These are phyloP conservation scores for Prunus mume DNA, from an alignment of 306 rosid genomes.

Conservation along the genomic window DNA sequence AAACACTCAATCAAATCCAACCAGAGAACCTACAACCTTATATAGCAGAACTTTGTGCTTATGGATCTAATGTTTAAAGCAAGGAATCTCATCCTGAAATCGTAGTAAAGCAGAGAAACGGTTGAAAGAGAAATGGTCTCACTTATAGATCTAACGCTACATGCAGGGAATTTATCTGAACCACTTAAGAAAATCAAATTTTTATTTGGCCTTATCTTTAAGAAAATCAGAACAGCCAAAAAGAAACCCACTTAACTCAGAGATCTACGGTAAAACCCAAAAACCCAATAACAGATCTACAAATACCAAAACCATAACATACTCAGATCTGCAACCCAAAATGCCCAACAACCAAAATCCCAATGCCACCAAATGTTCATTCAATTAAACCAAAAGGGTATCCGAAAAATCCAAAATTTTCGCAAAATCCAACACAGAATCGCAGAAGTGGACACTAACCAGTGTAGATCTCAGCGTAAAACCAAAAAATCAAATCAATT, in stretches of 20 bases:
- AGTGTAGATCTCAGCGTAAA: slow-evolving; percentile 22
- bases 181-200: neutral
- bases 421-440: neutral
- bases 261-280: slow-evolving; percentile 22
- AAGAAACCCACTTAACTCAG: neutral
- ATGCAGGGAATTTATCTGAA: neutral
- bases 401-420: neutral
- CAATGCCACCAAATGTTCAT: neutral
- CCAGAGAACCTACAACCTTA: neutral
- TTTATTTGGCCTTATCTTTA: neutral
- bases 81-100: neutral
- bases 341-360: neutral
- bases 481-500: neutral
- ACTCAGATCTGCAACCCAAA: slow-evolving; percentile 39
- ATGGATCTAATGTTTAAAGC: neutral
- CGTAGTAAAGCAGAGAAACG: neutral
- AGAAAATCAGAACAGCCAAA: neutral
- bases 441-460: slow-evolving; percentile 23
- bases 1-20: neutral
- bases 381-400: slow-evolving; percentile 2
- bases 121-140: neutral
- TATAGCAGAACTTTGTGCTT: neutral
- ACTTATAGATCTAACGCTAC: neutral
- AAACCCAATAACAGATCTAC: slow-evolving; percentile 29
- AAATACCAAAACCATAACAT: neutral